Evolutionary conservation across 306 rosid genomes (phyloP).

Genomic region (Vigna radiata): DNA sequence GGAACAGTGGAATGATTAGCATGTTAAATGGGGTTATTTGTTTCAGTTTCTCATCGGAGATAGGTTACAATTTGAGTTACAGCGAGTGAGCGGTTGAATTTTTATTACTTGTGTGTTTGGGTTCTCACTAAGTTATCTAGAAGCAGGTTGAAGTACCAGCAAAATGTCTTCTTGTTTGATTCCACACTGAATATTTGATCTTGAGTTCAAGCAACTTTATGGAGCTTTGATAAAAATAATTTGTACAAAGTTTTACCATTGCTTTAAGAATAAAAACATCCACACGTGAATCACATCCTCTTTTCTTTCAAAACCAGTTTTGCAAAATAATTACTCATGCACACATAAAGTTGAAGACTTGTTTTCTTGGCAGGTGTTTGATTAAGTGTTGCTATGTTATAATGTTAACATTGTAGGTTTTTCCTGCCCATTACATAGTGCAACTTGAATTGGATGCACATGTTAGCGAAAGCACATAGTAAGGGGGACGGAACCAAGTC

Average conservation of each 20-base stretch:
- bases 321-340: neutral
- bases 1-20: neutral
- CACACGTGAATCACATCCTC: neutral
- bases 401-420: constrained; percentile 8
- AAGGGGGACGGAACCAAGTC: constrained; percentile 72
- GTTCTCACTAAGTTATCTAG: neutral
- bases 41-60: neutral
- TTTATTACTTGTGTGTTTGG: neutral
- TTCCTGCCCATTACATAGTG: constrained; percentile 42
- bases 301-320: neutral
- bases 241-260: neutral
- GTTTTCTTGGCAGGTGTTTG: constrained; percentile 50
- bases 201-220: neutral
- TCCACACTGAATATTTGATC: neutral
- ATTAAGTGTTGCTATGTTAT: neutral
- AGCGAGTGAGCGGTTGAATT: neutral
- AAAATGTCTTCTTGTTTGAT: neutral
- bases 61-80: neutral
- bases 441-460: constrained; percentile 62
- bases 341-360: neutral
- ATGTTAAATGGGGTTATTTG: constrained; percentile 5
- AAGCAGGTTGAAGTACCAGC: neutral
- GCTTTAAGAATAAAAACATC: neutral
- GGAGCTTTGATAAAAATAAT: neutral
- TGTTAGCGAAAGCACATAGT: constrained; percentile 49